Base-by-base conservation (phyloP, 2,329 filamentous ascomycete genomes). In the Ceratocystis alfenasii region DNA sequence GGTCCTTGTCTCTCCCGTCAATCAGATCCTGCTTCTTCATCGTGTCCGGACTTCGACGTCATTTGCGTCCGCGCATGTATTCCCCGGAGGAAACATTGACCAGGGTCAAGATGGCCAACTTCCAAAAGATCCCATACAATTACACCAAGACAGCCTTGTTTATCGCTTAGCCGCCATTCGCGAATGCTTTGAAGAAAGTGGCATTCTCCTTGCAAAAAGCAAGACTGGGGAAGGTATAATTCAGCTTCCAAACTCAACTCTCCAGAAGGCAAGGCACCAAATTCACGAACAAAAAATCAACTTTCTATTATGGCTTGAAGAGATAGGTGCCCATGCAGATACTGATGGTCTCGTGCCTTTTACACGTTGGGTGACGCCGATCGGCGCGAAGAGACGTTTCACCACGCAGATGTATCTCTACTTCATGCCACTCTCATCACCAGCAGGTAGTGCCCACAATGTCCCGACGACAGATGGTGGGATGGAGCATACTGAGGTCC, bases 391-490 rank as follows among this genome's bases (percentile, higher is more conserved):
- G 0, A 90, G 87, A 71, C 83, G 94, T 59, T 99, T 95, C 76
- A 90, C 89, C 0, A 96, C 93, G 0, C 92, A 96, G 73, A 97
- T 97, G 93, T 99, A 97, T 76, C 75, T 97, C 10, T 96, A 96
- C 75, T 87, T 95, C 75, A 80, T 96, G 2, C 91, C 91, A 0
- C 76, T 74, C 1, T 71, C 71, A 63, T 68, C 73, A 60, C 72
- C 75, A 1, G 73, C 75, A 2, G 81, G 81, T 3, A 61, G 46
- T 2, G 48, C 63, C 72, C 84, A 80, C 69, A 78, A 82, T 70
- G 80, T 90, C 61, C 87, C 88, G 36, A 81, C 83, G 1, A 87
- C 91, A 1, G 90, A 93, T 71, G 88, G 88, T 28, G 82, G 81
- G 17, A 69, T 81, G 4, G 81, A 84, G 69, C 80, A 83, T 68